These are phyloP conservation scores for Houttuynia cordata DNA, from an alignment of 164 flowering plant genomes.

Conservation along the genomic window DNA sequence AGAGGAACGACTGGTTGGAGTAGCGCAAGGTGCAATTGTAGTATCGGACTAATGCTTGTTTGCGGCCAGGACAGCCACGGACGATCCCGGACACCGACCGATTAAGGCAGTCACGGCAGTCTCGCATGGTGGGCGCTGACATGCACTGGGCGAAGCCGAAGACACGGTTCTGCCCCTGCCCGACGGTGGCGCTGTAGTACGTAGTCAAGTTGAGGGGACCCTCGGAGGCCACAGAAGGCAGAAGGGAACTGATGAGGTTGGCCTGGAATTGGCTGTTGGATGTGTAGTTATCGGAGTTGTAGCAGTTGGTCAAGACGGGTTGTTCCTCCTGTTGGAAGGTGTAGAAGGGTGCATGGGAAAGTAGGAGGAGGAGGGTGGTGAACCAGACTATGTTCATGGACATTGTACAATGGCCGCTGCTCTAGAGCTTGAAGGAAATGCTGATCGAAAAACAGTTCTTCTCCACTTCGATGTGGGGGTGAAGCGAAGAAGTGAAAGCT, in stretches of 20 bases:
- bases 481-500: too few species aligned
- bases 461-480: too few species aligned
- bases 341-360: neutral
- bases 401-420: too few species aligned
- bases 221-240: constrained; percentile 2
- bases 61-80: constrained; percentile 3
- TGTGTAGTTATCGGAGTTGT: constrained; percentile 2
- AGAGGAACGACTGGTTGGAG: constrained; percentile 7
- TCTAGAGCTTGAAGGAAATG: too few species aligned
- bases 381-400: neutral
- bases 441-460: too few species aligned
- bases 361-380: neutral
- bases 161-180: constrained; percentile 2
- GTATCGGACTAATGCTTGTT: constrained; percentile 5
- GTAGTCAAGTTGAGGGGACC: neutral
- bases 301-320: neutral
- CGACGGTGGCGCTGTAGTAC: constrained; percentile 2
- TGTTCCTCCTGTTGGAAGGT: neutral
- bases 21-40: constrained; percentile 11
- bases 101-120: constrained; percentile 7
- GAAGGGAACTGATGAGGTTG: constrained; percentile 10
- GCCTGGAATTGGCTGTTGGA: constrained; percentile 7
- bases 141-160: constrained; percentile 7
- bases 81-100: neutral
- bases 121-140: neutral